phyloP scores from a whole-genome alignment of 495 filamentous ascomycete genomes.

The Saxophila tyrrhenica region DNA sequence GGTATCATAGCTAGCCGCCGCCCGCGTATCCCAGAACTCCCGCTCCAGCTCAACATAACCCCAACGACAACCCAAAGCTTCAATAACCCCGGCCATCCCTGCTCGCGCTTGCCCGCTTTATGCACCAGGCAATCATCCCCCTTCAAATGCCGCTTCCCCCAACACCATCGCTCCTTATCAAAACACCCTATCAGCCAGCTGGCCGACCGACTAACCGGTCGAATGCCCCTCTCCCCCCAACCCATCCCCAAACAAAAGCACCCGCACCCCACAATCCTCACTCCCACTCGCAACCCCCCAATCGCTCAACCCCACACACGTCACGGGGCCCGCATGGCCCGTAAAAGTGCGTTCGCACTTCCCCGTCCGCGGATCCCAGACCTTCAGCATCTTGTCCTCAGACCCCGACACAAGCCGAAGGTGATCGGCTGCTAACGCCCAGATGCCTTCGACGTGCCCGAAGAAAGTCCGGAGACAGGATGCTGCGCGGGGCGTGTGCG shows the following conservation, averaged over 20 bases:
- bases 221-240: neutral
- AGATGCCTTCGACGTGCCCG: conserved; percentile 90
- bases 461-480: conserved; percentile 82
- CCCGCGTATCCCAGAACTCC: no score
- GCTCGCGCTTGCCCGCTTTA: no score
- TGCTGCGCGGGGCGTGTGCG: conserved; percentile 42
- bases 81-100: no score
- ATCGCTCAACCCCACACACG: conserved; percentile 82
- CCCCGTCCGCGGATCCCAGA: conserved; percentile 88
- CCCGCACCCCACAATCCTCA: conserved; percentile 80
- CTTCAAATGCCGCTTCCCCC: no score
- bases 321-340: conserved; percentile 82
- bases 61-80: no score
- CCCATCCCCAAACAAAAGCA: conserved; percentile 36
- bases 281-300: conserved; percentile 76
- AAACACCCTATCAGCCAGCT: no score
- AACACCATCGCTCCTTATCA: no score
- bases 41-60: no score
- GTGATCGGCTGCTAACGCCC: conserved; percentile 86
- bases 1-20: no score
- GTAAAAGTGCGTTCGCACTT: conserved; percentile 85
- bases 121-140: no score
- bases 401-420: conserved; percentile 79
- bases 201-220: no score
- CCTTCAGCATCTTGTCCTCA: conserved; percentile 90